Evolutionary conservation across 176 grass and related monocot genomes (phyloP).

Genomic region (Dactylis glomerata): DNA sequence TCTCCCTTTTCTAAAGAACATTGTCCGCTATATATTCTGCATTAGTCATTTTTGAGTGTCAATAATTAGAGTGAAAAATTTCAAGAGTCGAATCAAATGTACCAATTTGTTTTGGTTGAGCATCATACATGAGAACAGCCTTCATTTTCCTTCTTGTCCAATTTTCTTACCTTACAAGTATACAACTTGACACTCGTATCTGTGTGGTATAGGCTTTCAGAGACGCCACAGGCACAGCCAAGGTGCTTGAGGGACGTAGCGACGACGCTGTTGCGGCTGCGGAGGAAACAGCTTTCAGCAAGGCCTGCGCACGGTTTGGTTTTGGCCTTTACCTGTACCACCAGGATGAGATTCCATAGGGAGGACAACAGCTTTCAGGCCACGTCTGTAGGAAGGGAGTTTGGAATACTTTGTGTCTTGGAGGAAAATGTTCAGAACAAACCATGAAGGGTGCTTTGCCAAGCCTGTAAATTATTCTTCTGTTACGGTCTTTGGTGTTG

Average conservation of each 20-base stretch:
- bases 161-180: not conserved
- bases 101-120: not conserved
- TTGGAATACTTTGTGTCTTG: not conserved
- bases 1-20: not conserved
- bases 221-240: constrained; percentile 70
- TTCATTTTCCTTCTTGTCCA: not conserved
- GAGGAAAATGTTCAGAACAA: constrained; percentile 19
- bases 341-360: constrained; percentile 47
- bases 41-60: not conserved
- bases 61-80: not conserved
- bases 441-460: not conserved
- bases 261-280: constrained; percentile 69
- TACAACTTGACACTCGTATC: not conserved
- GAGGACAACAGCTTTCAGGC: not conserved
- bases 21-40: not conserved
- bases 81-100: not conserved
- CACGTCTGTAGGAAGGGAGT: not conserved
- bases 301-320: constrained; percentile 84
- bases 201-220: constrained; percentile 58
- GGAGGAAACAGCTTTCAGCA: constrained; percentile 81
- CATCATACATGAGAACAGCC: not conserved
- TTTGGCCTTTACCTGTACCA: constrained; percentile 90
- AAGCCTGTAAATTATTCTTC: constrained; percentile 20
- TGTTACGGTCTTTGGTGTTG: not conserved
- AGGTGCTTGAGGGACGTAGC: constrained; percentile 44